Evolutionary conservation across 768 basidiomycete species (phyloP).

Genomic region (Suillus paluster): DNA sequence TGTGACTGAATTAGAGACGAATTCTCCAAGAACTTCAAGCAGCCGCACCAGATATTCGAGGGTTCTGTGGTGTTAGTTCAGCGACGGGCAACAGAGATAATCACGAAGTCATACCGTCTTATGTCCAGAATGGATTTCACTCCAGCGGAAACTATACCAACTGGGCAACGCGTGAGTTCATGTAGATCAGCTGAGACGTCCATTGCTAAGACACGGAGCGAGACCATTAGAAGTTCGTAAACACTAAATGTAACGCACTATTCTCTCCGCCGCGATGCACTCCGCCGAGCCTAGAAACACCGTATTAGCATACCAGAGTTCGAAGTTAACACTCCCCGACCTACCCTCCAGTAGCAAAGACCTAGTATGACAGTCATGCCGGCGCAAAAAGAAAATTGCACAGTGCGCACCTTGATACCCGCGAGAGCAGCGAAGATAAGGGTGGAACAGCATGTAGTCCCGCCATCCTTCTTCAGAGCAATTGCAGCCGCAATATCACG

Average conservation of each 20-base stretch:
- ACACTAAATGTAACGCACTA: conserved; percentile 42
- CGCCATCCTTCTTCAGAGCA: conserved; percentile 71
- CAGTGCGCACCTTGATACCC: conserved; percentile 73
- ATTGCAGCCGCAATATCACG: conserved; percentile 83
- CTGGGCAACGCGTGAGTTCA: conserved; percentile 86
- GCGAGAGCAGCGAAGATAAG: conserved; percentile 76
- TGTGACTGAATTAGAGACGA: neutral
- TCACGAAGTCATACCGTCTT: conserved; percentile 53
- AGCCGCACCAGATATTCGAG: conserved; percentile 73
- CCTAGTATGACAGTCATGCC: conserved; percentile 43
- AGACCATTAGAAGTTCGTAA: conserved; percentile 7
- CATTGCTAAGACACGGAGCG: conserved; percentile 63
- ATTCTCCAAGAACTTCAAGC: neutral
- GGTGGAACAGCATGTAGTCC: conserved; percentile 79
- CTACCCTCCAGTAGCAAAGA: conserved; percentile 93
- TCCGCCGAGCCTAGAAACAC: conserved; percentile 66
- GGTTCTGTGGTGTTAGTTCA: conserved; percentile 51
- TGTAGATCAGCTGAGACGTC: conserved; percentile 95
- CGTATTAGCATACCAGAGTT: conserved; percentile 11
- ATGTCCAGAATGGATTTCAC: conserved; percentile 96
- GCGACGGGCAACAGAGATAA: conserved; percentile 1
- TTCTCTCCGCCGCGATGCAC: conserved; percentile 80
- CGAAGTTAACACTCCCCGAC: conserved; percentile 19
- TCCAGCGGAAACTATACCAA: conserved; percentile 91
- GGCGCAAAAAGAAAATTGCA: neutral